Percentiles rank a stretch among this genome's conserved stretches.
Conservation (phyloP, 192 early-diverging fungal genomes). For the Gonapodya prolifera region DNA sequence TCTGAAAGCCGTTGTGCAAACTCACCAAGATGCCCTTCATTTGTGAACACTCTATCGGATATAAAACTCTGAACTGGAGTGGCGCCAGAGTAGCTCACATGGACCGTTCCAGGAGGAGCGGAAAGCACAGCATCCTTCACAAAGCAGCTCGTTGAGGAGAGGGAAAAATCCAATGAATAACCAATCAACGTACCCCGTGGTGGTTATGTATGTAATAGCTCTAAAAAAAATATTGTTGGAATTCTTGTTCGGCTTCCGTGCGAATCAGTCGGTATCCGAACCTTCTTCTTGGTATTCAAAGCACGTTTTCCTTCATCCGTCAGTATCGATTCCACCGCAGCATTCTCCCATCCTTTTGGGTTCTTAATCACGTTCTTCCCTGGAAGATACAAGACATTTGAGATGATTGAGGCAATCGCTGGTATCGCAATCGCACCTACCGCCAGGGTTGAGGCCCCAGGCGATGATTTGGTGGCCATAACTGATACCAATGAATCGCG, state of each 20-base stretch:
- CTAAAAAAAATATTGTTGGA: background rate
- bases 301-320: background rate
- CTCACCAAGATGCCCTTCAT: background rate
- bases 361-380: slow-evolving; percentile 2
- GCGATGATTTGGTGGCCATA: slow-evolving; percentile 5
- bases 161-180: background rate
- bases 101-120: background rate
- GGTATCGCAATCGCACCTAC: background rate
- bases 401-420: too few species aligned
- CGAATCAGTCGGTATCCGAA: background rate
- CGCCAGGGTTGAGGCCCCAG: slow-evolving; percentile 5
- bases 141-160: background rate
- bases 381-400: too few species aligned
- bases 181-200: too few species aligned
- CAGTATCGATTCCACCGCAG: background rate
- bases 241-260: background rate
- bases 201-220: background rate
- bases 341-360: background rate
- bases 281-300: background rate
- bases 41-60: background rate
- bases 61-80: slow-evolving; percentile 1
- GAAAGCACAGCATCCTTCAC: background rate
- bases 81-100: background rate
- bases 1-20: too few species aligned
- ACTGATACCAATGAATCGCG: background rate